Conservation (phyloP, 192 early-diverging fungal species). For the Entophlyctis helioformis region DNA sequence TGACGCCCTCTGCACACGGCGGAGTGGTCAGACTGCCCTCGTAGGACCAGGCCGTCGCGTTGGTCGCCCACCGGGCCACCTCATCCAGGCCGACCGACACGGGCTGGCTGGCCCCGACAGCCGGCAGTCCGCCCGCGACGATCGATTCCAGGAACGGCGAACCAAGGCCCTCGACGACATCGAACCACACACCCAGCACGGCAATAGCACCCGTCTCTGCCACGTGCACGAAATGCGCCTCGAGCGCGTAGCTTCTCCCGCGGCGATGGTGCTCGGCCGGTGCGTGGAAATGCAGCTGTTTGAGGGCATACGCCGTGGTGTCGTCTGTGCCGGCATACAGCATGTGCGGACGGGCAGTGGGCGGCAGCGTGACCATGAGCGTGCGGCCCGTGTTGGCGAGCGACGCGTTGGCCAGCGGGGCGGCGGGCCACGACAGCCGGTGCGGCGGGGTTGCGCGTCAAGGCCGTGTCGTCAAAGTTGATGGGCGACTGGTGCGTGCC, state of each 20-base stretch:
- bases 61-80: not conserved
- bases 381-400: conserved; percentile 27
- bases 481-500: conserved; percentile 35
- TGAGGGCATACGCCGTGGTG: conserved; percentile 18
- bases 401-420: conserved; percentile 5
- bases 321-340: not conserved
- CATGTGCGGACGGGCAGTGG: not conserved
- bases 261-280: conserved; percentile 45
- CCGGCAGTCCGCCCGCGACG: conserved; percentile 1
- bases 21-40: conserved; percentile 48
- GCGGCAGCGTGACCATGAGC: conserved; percentile 12
- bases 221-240: conserved; percentile 42
- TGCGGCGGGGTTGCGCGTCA: no score
- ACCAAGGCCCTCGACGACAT: conserved; percentile 11
- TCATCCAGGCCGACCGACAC: no score
- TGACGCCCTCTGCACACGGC: conserved; percentile 47
- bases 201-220: conserved; percentile 15
- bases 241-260: conserved; percentile 6
- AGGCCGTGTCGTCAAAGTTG: conserved; percentile 17
- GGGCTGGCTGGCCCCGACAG: conserved; percentile 9
- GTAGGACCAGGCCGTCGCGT: conserved; percentile 20
- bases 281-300: conserved; percentile 51
- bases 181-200: conserved; percentile 36
- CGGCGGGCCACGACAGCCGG: not conserved
- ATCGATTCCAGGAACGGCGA: conserved; percentile 15